phyloP scores from a whole-genome alignment of 352 stramenopile species.

The Pythium biforme region DNA sequence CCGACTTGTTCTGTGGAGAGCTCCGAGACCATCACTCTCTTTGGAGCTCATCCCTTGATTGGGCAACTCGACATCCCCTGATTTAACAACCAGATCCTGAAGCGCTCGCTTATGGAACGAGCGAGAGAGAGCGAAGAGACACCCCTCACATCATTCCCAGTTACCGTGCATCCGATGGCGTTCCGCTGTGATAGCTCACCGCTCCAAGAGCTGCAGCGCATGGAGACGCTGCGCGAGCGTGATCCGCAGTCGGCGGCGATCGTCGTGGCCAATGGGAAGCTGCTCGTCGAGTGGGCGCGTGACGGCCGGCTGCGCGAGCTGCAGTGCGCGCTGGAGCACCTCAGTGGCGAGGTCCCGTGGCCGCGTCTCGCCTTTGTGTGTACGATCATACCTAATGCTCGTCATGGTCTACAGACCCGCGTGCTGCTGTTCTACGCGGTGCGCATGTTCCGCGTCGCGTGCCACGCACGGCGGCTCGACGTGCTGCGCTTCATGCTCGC shows the following conservation, averaged over 20 bases:
- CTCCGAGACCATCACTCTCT: background rate
- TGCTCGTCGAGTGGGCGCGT: slow-evolving; percentile 49
- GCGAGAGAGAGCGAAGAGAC: too few species aligned
- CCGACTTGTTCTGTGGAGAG: slow-evolving; percentile 4
- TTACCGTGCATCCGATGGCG: too few species aligned
- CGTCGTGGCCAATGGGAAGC: slow-evolving; percentile 60
- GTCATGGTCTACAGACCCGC: slow-evolving; percentile 43
- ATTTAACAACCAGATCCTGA: slow-evolving; percentile 4
- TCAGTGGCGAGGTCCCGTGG: slow-evolving; percentile 22
- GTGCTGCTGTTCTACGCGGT: slow-evolving; percentile 62
- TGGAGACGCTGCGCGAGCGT: slow-evolving; percentile 41
- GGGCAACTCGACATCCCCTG: background rate
- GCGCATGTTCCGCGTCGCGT: slow-evolving; percentile 71
- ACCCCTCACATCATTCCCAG: too few species aligned
- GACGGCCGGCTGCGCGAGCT: slow-evolving; percentile 53
- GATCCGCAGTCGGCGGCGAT: slow-evolving; percentile 56
- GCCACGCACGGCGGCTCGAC: slow-evolving; percentile 39
- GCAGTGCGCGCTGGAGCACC: slow-evolving; percentile 41
- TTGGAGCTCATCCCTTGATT: too few species aligned
- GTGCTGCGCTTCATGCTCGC: slow-evolving; percentile 61
- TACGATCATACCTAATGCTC: too few species aligned
- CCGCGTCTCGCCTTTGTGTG: too few species aligned
- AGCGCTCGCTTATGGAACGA: too few species aligned
- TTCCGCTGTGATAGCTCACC: slow-evolving; percentile 42
- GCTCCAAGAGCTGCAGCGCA: slow-evolving; percentile 57